Conservation (phyloP, 2,329 filamentous ascomycete species). For the Fusarium acutatum region DNA sequence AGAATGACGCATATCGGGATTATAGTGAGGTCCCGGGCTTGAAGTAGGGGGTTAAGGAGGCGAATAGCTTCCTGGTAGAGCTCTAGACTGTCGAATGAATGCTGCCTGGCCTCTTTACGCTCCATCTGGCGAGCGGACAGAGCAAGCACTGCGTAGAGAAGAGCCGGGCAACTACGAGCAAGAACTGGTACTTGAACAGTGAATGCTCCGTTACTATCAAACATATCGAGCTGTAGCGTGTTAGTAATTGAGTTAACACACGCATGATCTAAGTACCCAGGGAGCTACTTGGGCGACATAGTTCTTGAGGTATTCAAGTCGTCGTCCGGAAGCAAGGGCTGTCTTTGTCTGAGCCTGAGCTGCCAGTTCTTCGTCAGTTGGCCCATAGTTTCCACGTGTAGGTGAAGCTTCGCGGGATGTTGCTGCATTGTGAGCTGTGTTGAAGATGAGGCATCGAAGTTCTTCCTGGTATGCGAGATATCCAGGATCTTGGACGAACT, state of each 20-base stretch:
- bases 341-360: constrained; percentile 36
- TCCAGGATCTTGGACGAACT: constrained; percentile 51
- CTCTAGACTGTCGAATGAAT: constrained; percentile 61
- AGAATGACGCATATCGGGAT: constrained; percentile 52
- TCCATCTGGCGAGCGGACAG: constrained; percentile 64
- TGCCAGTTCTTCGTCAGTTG: constrained; percentile 29
- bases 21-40: constrained; percentile 44
- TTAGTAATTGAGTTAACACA: not conserved
- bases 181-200: constrained; percentile 60
- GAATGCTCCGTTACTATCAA: constrained; percentile 62
- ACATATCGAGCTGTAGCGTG: constrained; percentile 61
- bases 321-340: constrained; percentile 44
- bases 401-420: constrained; percentile 53
- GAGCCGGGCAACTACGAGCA: constrained; percentile 55
- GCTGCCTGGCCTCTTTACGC: constrained; percentile 54
- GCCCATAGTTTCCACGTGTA: constrained; percentile 28
- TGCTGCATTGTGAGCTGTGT: constrained; percentile 53
- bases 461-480: constrained; percentile 58
- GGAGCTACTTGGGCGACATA: constrained; percentile 63
- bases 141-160: constrained; percentile 62
- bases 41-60: constrained; percentile 47
- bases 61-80: constrained; percentile 65
- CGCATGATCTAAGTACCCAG: constrained; percentile 49
- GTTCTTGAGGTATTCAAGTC: constrained; percentile 55
- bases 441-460: constrained; percentile 56